These are phyloP conservation scores for Orbilia brochopaga DNA, from an alignment of 2,329 filamentous ascomycete species.

Conservation along the genomic window DNA sequence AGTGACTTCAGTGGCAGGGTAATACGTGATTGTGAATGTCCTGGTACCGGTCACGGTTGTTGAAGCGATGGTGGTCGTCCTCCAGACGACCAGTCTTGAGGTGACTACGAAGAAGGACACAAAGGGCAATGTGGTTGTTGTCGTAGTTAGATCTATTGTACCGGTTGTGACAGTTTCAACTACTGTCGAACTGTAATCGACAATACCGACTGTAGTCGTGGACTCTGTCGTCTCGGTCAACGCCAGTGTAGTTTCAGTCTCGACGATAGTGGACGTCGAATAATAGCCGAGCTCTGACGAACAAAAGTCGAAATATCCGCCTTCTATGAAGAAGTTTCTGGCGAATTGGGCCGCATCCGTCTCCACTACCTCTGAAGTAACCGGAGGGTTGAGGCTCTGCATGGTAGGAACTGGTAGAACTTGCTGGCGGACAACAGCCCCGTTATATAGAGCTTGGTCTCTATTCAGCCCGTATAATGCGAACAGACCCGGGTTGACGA, in stretches of 20 bases:
- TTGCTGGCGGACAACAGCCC: constrained; percentile 1
- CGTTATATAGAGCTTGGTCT: constrained; percentile 37
- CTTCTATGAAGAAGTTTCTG: constrained; percentile 23
- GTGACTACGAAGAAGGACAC: not conserved
- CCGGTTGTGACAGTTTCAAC: constrained; percentile 8
- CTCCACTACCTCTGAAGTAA: constrained; percentile 7
- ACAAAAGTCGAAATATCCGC: constrained; percentile 35
- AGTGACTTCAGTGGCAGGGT: not conserved
- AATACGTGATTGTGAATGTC: not conserved
- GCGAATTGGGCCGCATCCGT: constrained; percentile 22
- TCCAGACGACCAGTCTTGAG: not conserved
- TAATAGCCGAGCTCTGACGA: constrained; percentile 37
- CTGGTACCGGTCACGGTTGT: not conserved
- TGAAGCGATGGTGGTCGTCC: not conserved
- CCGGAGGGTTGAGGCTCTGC: not conserved
- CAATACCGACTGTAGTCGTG: not conserved
- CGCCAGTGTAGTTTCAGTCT: constrained; percentile 3
- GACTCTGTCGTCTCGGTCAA: constrained; percentile 4
- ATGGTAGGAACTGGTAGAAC: not conserved
- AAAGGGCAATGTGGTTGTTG: constrained; percentile 9
- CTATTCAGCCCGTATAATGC: constrained; percentile 7
- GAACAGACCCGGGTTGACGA: constrained; percentile 19
- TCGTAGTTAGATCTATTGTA: constrained; percentile 1
- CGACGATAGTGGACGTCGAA: constrained; percentile 12
- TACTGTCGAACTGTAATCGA: constrained; percentile 1